Percentiles rank a stretch among this genome's conserved stretches.
Evolutionary conservation across 352 stramenopile genomes (phyloP).

Genomic region (Globisporangium rhizosaccharum): DNA sequence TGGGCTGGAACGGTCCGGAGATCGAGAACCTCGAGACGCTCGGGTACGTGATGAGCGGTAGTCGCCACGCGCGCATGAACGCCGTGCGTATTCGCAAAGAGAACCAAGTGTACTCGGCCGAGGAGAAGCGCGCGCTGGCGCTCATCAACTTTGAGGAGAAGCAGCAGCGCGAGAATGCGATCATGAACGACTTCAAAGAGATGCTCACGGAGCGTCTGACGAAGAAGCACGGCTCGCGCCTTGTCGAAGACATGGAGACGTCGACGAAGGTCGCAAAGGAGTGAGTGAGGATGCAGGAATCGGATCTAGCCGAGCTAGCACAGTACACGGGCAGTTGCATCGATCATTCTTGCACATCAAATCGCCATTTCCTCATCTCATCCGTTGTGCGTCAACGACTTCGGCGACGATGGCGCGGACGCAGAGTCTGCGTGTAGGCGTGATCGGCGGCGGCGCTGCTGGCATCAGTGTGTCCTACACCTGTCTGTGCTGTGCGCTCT

Average conservation of each 20-base stretch:
- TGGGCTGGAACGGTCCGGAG: conserved; percentile 94
- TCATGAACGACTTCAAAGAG: conserved; percentile 96
- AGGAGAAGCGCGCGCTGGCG: conserved; percentile 97
- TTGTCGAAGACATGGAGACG: conserved; percentile 84
- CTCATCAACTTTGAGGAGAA: conserved; percentile 99
- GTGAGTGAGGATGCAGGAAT: conserved; percentile 1
- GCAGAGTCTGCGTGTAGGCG: conserved; percentile 33
- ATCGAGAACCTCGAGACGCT: conserved; percentile 95
- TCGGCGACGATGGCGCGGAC: background rate
- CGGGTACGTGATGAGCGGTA: conserved; percentile 97
- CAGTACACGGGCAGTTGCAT: no score
- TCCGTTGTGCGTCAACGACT: background rate
- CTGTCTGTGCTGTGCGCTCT: background rate
- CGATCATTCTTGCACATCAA: no score
- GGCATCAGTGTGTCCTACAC: conserved; percentile 55
- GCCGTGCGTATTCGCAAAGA: conserved; percentile 98
- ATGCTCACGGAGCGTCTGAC: conserved; percentile 87
- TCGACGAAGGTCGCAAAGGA: conserved; percentile 41
- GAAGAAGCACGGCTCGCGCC: conserved; percentile 83
- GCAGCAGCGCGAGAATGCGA: conserved; percentile 96
- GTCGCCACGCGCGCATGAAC: conserved; percentile 98
- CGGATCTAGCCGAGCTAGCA: background rate
- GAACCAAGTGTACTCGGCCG: conserved; percentile 98
- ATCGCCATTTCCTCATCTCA: no score
- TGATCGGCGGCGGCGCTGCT: conserved; percentile 67